Evolutionary conservation across 1,139 yeast genomes (phyloP).

Genomic region (Taiozyma sp.): DNA sequence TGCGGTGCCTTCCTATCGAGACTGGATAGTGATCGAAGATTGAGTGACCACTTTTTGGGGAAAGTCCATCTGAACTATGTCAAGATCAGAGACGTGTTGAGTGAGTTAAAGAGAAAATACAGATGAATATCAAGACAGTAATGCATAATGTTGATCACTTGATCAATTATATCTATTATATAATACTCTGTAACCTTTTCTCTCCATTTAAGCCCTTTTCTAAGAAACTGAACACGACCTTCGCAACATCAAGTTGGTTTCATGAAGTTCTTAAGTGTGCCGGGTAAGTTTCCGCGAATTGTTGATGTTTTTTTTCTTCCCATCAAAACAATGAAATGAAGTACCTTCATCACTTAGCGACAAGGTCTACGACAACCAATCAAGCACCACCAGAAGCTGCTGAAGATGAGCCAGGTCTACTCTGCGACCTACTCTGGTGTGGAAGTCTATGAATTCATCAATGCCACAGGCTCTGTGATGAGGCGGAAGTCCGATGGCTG

Average conservation of each 20-base stretch:
- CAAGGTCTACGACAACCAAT: neutral
- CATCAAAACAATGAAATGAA: neutral
- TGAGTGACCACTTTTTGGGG: constrained; percentile 91
- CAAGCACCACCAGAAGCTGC: neutral
- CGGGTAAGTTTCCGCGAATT: neutral
- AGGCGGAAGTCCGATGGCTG: constrained; percentile 86
- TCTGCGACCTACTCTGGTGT: constrained; percentile 84
- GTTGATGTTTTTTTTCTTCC: neutral
- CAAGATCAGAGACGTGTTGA: constrained; percentile 62
- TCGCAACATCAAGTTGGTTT: neutral
- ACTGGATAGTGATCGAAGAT: constrained; percentile 81
- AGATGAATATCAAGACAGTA: constrained; percentile 15
- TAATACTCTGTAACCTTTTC: neutral
- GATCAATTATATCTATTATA: neutral
- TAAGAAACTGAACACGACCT: neutral
- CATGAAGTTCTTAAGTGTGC: neutral
- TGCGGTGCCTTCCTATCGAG: constrained; percentile 92
- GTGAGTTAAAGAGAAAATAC: constrained; percentile 38
- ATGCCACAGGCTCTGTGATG: constrained; percentile 87
- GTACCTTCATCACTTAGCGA: neutral
- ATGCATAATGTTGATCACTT: neutral
- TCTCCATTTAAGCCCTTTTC: neutral
- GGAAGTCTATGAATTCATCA: constrained; percentile 82
- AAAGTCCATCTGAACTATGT: constrained; percentile 83
- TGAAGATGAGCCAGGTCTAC: constrained; percentile 39